Evolutionary conservation across 2,329 filamentous ascomycete genomes (phyloP), one percentile per base, ranked within the genome.

Genomic region (Diplodia mutila): DNA sequence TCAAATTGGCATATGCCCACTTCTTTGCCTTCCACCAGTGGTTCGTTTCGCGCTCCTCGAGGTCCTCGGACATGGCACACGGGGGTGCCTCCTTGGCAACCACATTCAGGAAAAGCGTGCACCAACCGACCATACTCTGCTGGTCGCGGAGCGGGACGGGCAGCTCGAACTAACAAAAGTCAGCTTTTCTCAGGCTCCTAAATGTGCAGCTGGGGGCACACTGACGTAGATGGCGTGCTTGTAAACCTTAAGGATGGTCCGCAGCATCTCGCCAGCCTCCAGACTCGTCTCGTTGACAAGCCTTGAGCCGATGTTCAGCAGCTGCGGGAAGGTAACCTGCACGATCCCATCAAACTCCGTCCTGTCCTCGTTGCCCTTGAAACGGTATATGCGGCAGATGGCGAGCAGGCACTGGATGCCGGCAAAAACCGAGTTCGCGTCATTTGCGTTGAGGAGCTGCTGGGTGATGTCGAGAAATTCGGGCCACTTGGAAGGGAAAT

Each of bases 21-120:
- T 99, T 99, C 89, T 98, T 98, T 71, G 94, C 92, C 84, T 98
- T 99, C 94, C 94, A 99, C 94, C 95, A 99, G 79, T 97, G 93
- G 77, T 97, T 94, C 74, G 90, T 87, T 80, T 98, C 95, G 68
- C 95, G 89, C 76, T 98, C 94, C 68, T 92, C 89, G 64, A 90
- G 82, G 69, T 92, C 92, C 69, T 96, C 93, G 68, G 85, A 80
- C 86, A 98, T 89, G 42, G 94, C 90, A 72, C 85, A 89, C 67
- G 91, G 86, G 4, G 95, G 95, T 42, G 92, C 89, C 25, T 90
- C 83, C 80, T 98, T 98, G 72, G 90, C 90, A 42, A 98, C 91
- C 63, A 96, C 92, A 69, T 91, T 90, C 72, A 99, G 84, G 83
- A 99, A 98, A 69, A 99, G 87, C 27, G 94, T 94, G 80, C 94